These are phyloP conservation scores for Corymbia calophylla DNA, from an alignment of 441 rosid species.

Conservation along the genomic window DNA sequence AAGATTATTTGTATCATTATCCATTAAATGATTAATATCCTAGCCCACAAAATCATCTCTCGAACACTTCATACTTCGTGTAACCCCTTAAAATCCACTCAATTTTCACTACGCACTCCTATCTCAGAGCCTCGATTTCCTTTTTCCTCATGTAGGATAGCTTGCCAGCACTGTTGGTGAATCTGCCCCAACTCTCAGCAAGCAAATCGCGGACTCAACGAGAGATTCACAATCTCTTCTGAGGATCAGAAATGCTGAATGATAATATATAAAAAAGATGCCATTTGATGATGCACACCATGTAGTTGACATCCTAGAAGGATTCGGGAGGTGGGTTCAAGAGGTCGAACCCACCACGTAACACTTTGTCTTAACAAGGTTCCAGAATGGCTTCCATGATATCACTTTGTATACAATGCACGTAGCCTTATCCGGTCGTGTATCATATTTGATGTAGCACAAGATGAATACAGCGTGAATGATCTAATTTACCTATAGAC, in stretches of 20 bases:
- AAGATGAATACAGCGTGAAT: neutral
- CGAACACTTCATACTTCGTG: neutral
- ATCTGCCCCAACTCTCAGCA: neutral
- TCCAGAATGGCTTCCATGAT: neutral
- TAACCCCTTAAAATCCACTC: neutral
- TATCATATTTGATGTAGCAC: neutral
- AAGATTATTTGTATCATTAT: no score
- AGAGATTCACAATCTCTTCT: neutral
- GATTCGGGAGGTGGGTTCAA: neutral
- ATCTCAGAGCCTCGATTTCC: neutral
- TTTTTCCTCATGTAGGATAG: neutral
- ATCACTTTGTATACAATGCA: no score
- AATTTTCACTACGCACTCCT: neutral
- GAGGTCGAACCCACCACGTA: neutral
- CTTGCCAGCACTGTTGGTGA: neutral
- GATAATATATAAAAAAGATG: neutral
- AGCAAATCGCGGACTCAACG: neutral
- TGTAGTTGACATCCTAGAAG: neutral
- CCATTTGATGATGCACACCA: neutral
- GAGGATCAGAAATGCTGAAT: neutral
- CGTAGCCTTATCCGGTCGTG: neutral
- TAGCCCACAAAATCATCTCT: neutral
- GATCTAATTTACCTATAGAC: neutral
- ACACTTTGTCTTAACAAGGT: neutral
- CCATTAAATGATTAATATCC: accelerated